These are phyloP conservation scores for Amanita thiersii DNA, from an alignment of 768 basidiomycete genomes.

Conservation along the genomic window DNA sequence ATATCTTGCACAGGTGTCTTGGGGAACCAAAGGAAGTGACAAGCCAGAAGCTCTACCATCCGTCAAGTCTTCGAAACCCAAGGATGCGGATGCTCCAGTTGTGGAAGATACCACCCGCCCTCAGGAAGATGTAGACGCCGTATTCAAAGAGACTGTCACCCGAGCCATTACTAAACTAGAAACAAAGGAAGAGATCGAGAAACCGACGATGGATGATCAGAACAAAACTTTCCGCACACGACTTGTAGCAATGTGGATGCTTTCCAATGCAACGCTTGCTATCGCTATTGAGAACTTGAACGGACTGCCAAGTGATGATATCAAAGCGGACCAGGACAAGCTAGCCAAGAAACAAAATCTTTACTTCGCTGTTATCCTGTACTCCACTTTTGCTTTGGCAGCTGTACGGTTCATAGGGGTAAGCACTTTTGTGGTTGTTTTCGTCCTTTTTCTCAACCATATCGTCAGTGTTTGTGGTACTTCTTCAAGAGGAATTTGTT, in stretches of 20 bases:
- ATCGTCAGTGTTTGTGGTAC: conserved; percentile 68
- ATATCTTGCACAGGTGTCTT: conserved; percentile 50
- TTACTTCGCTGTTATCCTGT: conserved; percentile 76
- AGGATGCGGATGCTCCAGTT: conserved; percentile 65
- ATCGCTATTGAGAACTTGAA: conserved; percentile 73
- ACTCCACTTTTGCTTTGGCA: conserved; percentile 69
- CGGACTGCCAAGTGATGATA: conserved; percentile 37
- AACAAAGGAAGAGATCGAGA: conserved; percentile 58
- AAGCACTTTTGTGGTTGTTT: conserved; percentile 21
- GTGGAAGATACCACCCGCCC: conserved; percentile 81
- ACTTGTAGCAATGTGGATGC: conserved; percentile 77
- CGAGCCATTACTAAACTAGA: conserved; percentile 76
- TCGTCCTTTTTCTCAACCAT: conserved; percentile 2
- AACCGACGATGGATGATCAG: conserved; percentile 81
- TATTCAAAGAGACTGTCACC: conserved; percentile 87
- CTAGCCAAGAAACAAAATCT: conserved; percentile 36
- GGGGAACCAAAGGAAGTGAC: conserved; percentile 95
- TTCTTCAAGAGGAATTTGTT: conserved; percentile 80
- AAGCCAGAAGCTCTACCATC: conserved; percentile 90
- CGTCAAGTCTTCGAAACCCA: conserved; percentile 75
- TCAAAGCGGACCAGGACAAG: conserved; percentile 28
- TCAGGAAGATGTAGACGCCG: conserved; percentile 84
- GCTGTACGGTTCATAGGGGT: conserved; percentile 71
- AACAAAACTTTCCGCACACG: conserved; percentile 93
- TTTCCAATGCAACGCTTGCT: conserved; percentile 57